Conservation (phyloP, 306 rosid genomes). For the Glycine soja region DNA sequence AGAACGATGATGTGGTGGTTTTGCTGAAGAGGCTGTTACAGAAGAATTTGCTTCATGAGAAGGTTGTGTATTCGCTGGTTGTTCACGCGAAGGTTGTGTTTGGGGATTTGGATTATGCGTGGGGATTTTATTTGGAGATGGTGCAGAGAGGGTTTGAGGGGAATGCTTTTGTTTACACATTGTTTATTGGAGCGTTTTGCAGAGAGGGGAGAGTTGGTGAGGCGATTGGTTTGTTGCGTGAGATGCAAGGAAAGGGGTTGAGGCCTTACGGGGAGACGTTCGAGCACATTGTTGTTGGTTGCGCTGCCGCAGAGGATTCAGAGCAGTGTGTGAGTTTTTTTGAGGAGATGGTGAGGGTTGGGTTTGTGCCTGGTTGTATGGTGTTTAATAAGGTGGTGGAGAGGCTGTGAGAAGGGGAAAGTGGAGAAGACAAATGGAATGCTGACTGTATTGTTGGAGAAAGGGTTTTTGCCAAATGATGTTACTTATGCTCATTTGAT, state of each 20-base stretch:
- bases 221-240: slow-evolving; percentile 60
- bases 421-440: slow-evolving; percentile 57
- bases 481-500: slow-evolving; percentile 62
- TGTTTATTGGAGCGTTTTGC: slow-evolving; percentile 70
- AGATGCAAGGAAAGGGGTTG: slow-evolving; percentile 67
- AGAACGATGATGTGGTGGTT: slow-evolving; percentile 50
- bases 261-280: slow-evolving; percentile 65
- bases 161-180: slow-evolving; percentile 69
- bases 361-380: slow-evolving; percentile 69
- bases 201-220: slow-evolving; percentile 65
- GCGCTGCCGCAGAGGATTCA: slow-evolving; percentile 49
- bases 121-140: slow-evolving; percentile 67
- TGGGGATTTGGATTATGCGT: slow-evolving; percentile 57
- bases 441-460: slow-evolving; percentile 70
- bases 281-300: slow-evolving; percentile 69
- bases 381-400: slow-evolving; percentile 66
- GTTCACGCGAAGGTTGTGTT: slow-evolving; percentile 60
- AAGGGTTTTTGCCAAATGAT: slow-evolving; percentile 67
- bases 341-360: slow-evolving; percentile 65
- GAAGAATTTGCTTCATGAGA: slow-evolving; percentile 71
- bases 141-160: slow-evolving; percentile 65
- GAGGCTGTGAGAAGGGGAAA: slow-evolving; percentile 61
- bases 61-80: slow-evolving; percentile 68
- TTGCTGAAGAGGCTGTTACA: slow-evolving; percentile 79
- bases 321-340: slow-evolving; percentile 56